phyloP scores from a whole-genome alignment of 257 asterid species.

The Orobanche coerulescens region DNA sequence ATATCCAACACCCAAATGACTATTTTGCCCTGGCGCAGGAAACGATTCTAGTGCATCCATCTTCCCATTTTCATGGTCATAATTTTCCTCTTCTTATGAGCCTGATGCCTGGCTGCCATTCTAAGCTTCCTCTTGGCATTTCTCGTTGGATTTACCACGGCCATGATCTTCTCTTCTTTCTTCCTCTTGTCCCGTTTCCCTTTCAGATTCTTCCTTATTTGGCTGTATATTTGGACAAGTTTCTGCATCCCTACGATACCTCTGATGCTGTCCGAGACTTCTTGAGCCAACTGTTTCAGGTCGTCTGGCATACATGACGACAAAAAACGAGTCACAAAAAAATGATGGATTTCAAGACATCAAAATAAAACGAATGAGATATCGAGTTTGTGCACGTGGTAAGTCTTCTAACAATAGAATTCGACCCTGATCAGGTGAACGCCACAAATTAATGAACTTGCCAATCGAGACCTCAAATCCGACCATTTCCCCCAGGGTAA shows the following conservation, averaged over 20 bases:
- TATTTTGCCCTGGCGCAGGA: not conserved
- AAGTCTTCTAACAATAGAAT: not conserved
- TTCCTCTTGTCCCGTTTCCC: conserved; percentile 83
- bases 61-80: conserved; percentile 67
- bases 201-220: conserved; percentile 55
- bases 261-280: conserved; percentile 47
- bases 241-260: conserved; percentile 48
- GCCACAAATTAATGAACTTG: too few relatives aligned
- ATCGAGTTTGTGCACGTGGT: not conserved
- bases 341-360: not conserved
- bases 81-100: conserved; percentile 76
- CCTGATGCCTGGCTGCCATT: conserved; percentile 63
- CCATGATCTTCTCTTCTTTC: conserved; percentile 70
- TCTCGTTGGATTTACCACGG: conserved; percentile 74
- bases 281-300: conserved; percentile 61
- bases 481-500: too few relatives aligned
- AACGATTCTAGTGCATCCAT: conserved; percentile 40
- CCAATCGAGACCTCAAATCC: too few relatives aligned
- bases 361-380: not conserved
- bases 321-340: not conserved
- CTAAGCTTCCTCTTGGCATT: conserved; percentile 90
- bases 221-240: conserved; percentile 52
- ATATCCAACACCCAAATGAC: not conserved
- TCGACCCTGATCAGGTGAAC: not conserved
- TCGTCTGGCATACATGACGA: conserved; percentile 54